Base-by-base conservation (phyloP, 176 grass and related monocot genomes). In the Aechmea fasciata region DNA sequence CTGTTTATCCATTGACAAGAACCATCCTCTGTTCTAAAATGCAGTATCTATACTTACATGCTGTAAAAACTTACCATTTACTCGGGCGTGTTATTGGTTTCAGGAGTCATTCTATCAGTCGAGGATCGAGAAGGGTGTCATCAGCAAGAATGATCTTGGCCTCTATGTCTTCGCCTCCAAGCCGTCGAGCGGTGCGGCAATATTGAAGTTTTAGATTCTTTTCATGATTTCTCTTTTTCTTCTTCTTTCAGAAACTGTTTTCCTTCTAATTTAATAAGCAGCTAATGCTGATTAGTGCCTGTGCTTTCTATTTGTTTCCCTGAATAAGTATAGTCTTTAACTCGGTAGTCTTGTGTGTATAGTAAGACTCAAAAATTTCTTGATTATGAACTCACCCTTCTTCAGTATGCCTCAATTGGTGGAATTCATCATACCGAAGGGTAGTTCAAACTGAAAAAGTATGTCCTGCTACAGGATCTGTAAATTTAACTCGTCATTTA, bases 161-260 rank as follows among this genome's bases (percentile, higher is more conserved):
- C 79, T 90, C 4, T 92, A 92, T 49, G 74, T 97, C 11, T 97
- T 97, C 11, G 89, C 93, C 8, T 97, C 93, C 11, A 97, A 89
- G 79, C 93, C 93, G n/a, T 97, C 93, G 13, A 97, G 93, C 54
- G 93, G 89, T 18, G 89, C 93, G 33, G 86, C 93, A 71, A 85
- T 97, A 79, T 68, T 97, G 22, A 97, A 77, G 55, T 66, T 92
- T 72, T 92, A 83, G 64, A 62, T 66, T 75, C 18, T 29, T 22
- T 48, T 33, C 28, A 0, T 6, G 13, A 18, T 19, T 59, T 26
- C 25, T 26, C 25, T 9, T 59, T 19, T 59, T 7, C 33, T 41
- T 41, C 0, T 41, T 41, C 0, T 33, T 41, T 41, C 0, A 6
- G 5, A 41, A 41, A 41, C 33, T 6, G 4, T 18, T 59, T 18